Evolutionary conservation across 1,284 basidiomycete species (phyloP), one percentile per base, ranked within the genome.

Genomic region (Termitomyces sp.): DNA sequence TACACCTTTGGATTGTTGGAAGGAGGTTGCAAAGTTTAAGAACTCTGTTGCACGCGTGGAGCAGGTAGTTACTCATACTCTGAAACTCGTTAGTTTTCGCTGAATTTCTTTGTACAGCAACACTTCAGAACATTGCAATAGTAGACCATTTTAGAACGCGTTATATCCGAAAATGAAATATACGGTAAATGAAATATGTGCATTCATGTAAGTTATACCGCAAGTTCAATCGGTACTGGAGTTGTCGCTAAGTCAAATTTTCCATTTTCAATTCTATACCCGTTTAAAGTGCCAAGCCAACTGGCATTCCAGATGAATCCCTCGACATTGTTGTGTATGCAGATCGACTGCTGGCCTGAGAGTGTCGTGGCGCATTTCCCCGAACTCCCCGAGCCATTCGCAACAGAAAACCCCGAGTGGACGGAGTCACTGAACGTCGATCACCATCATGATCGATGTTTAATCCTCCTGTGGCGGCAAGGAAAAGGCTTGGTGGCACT

Each of bases 1-100:
- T 0, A 80, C 76, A 5, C 76, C 90, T 21, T 70, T 94, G 41
- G 81, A 92, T 61, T 94, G 91, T 69, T 90, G 85, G 86, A 77
- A 74, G 58, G 81, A 91, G 64, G 88, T 91, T 4, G 70, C 72
- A n/a, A 77, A 76, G 19, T 94, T 94, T 74, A 92, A 86, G 65
- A 65, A 73, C 31, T 80, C 86, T 1, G 87, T 93, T 15, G 77
- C 79, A 10, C 70, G 77, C 50, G 74, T 89, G 63, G 91, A 94
- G 68, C 71, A 79, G 68, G 77, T 76, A 55, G 45, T 63, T 26
- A 7, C 10, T 38, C 24, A 28, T n/a, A 13, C 15, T 12, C 12
- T 38, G 50, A 1, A 7, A 36, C 52, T 41, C 52, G 41, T 15
- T 3, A 33, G 57, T 47, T 34, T 52, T 30, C 12, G 17, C 43